Conservation (phyloP, 2,329 filamentous ascomycete genomes). For the Hypoxylon sp. region DNA sequence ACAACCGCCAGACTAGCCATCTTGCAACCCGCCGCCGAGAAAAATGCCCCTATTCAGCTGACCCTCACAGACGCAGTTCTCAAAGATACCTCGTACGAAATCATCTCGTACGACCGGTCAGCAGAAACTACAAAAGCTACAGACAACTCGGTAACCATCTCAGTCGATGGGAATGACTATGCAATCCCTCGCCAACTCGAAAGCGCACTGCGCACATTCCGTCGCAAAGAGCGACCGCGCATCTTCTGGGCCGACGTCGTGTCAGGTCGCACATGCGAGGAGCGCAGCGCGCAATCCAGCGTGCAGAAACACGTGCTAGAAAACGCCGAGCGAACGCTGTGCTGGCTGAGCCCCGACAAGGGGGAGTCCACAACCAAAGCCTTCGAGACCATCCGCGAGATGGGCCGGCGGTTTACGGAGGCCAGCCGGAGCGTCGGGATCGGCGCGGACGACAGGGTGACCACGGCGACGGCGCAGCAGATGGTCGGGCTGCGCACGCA, state of each 20-base stretch:
- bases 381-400: constrained; percentile 34
- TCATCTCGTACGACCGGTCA: constrained; percentile 38
- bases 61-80: constrained; percentile 28
- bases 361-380: constrained; percentile 23
- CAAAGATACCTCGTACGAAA: constrained; percentile 38
- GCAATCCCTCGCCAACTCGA: constrained; percentile 31
- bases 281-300: constrained; percentile 29
- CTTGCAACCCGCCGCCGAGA: constrained; percentile 25
- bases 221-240: constrained; percentile 35
- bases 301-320: constrained; percentile 28
- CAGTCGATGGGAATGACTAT: constrained; percentile 28
- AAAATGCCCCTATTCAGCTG: constrained; percentile 33
- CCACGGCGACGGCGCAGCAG: constrained; percentile 18
- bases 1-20: constrained; percentile 24
- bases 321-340: constrained; percentile 38
- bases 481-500: constrained; percentile 12
- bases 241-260: constrained; percentile 39
- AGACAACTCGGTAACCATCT: constrained; percentile 9
- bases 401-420: constrained; percentile 26
- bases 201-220: constrained; percentile 35
- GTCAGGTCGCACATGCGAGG: constrained; percentile 31
- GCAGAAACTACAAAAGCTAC: not conserved
- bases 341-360: constrained; percentile 37
- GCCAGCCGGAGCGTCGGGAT: constrained; percentile 25
- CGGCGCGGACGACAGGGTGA: constrained; percentile 9